phyloP scores from a whole-genome alignment of 129 eudicot species.

The Oenanthe sinensis region DNA sequence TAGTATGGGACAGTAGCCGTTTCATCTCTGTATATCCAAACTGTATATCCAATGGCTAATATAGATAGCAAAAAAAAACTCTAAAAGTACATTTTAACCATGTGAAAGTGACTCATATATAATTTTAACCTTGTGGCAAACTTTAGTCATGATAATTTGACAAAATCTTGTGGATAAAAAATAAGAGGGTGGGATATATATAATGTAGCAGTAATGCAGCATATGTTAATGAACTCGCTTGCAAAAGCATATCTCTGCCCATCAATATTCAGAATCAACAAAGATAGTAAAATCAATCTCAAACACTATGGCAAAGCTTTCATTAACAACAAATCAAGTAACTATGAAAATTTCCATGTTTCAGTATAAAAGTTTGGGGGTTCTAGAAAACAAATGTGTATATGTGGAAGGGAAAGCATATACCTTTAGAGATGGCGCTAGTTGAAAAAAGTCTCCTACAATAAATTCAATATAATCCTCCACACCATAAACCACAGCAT shows the following conservation, averaged over 20 bases:
- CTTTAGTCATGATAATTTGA: background rate
- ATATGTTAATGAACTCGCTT: background rate
- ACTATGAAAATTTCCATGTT: background rate
- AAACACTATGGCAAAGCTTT: background rate
- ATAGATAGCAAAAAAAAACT: background rate
- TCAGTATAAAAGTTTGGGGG: background rate
- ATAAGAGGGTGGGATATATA: background rate
- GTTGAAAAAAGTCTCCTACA: constrained; percentile 70
- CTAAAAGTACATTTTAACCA: background rate
- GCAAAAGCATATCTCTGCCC: background rate
- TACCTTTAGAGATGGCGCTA: constrained; percentile 71
- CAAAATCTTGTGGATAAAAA: background rate
- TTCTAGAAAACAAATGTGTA: background rate
- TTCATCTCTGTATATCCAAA: background rate
- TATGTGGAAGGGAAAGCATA: background rate
- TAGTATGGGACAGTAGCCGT: background rate
- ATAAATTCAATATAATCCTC: constrained; percentile 59
- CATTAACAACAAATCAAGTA: background rate
- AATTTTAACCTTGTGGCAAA: too few relatives aligned
- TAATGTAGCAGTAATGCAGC: background rate
- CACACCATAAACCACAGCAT: constrained; percentile 71
- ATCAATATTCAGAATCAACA: background rate
- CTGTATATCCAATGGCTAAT: background rate
- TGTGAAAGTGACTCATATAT: background rate
- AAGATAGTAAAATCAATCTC: background rate